A percentile compares a stretch with the other conserved stretches of the same genome.
Evolutionary conservation across 1,284 basidiomycete genomes (phyloP).

Genomic region (Mycosarcoma maydis): DNA sequence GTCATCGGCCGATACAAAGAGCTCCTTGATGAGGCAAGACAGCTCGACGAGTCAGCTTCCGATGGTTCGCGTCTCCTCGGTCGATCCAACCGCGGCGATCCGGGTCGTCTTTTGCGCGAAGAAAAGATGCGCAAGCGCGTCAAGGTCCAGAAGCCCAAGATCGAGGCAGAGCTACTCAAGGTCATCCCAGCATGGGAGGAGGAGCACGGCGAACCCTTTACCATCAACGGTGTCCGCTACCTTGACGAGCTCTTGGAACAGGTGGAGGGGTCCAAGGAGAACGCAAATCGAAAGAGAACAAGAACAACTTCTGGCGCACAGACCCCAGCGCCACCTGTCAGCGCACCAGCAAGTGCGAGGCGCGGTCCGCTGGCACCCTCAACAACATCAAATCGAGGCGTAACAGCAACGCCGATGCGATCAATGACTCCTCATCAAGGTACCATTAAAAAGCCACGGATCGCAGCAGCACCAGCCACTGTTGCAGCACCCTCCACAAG

Average conservation of each 20-base stretch:
- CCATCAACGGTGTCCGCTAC: slow-evolving; percentile 85
- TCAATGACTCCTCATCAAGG: slow-evolving; percentile 27
- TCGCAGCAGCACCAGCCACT: slow-evolving; percentile 32
- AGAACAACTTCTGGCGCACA: slow-evolving; percentile 28
- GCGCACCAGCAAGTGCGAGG: slow-evolving; percentile 26
- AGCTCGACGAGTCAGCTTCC: slow-evolving; percentile 76
- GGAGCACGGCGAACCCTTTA: slow-evolving; percentile 78
- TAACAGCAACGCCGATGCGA: slow-evolving; percentile 36
- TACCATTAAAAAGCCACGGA: slow-evolving; percentile 38
- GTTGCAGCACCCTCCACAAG: slow-evolving; percentile 16
- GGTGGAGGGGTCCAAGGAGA: slow-evolving; percentile 54
- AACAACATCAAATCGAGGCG: slow-evolving; percentile 21
- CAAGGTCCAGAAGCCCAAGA: slow-evolving; percentile 90
- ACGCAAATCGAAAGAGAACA: slow-evolving; percentile 33
- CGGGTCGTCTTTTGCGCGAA: slow-evolving; percentile 77
- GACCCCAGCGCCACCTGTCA: slow-evolving; percentile 20
- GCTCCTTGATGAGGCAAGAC: slow-evolving; percentile 88
- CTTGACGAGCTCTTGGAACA: slow-evolving; percentile 75
- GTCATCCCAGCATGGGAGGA: slow-evolving; percentile 89
- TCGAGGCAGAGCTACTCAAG: slow-evolving; percentile 82
- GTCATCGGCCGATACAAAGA: slow-evolving; percentile 87
- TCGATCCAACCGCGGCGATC: slow-evolving; percentile 74
- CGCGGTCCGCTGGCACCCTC: slow-evolving; percentile 34
- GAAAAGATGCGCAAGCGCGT: slow-evolving; percentile 98
- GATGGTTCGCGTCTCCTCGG: slow-evolving; percentile 67